Evolutionary conservation across 2,329 filamentous ascomycete genomes (phyloP).

Genomic region (Penicillium sp.): DNA sequence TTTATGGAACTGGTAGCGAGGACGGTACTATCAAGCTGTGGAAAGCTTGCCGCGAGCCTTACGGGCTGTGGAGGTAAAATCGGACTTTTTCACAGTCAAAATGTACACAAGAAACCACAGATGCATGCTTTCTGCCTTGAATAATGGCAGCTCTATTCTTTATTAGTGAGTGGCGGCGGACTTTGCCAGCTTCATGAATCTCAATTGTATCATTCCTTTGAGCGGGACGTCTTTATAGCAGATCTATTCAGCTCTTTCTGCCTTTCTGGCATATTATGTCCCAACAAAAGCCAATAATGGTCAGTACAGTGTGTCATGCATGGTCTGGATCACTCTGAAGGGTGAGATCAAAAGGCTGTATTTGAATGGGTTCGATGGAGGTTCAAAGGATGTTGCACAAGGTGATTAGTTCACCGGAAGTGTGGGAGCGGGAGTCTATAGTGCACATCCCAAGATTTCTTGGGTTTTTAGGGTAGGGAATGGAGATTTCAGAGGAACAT

Average conservation of each 20-base stretch:
- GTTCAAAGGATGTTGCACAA: no score
- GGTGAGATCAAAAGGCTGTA: no score
- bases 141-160: not conserved
- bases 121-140: not conserved
- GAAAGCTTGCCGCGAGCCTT: conserved; percentile 67
- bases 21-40: conserved; percentile 96
- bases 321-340: no score
- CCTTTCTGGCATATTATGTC: no score
- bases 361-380: no score
- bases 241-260: no score
- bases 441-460: not conserved
- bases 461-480: not conserved
- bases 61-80: conserved; percentile 63
- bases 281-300: no score
- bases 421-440: no score
- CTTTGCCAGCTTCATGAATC: not conserved
- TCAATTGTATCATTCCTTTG: not conserved
- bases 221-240: no score
- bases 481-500: not conserved
- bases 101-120: conserved; percentile 2
- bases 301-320: no score
- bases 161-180: not conserved
- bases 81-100: not conserved
- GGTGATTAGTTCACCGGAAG: no score
- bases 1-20: conserved; percentile 95